phyloP scores from a whole-genome alignment of 2,329 filamentous ascomycete genomes.

The Ophiostoma montium region DNA sequence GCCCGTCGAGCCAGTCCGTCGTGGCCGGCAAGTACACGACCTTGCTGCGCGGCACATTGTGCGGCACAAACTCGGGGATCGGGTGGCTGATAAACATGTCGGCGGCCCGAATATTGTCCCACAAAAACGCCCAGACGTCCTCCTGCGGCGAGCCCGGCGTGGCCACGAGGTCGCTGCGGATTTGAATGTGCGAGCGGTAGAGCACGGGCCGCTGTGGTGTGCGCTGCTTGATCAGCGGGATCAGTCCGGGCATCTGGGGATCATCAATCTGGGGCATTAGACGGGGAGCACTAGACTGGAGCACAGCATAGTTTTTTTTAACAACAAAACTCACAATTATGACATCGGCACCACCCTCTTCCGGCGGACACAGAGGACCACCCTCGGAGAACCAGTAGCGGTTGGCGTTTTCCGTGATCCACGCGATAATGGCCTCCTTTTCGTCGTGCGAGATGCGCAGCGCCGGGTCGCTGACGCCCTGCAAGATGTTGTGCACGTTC shows the following conservation, averaged over 20 bases:
- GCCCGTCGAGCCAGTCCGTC: conserved; percentile 71
- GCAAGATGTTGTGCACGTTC: conserved; percentile 78
- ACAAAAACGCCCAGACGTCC: conserved; percentile 63
- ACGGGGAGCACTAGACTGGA: too few species aligned
- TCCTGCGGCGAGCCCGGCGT: conserved; percentile 50
- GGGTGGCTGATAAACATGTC: conserved; percentile 77
- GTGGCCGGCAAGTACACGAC: conserved; percentile 68
- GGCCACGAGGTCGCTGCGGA: conserved; percentile 58
- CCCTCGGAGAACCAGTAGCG: conserved; percentile 58
- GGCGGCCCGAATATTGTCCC: conserved; percentile 53
- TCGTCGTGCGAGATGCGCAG: conserved; percentile 51
- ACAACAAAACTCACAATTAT: conserved; percentile 37
- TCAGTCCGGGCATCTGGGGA: conserved; percentile 70
- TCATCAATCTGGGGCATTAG: conserved; percentile 65
- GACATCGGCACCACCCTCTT: conserved; percentile 60
- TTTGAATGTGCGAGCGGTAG: conserved; percentile 73
- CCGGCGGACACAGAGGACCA: conserved; percentile 50
- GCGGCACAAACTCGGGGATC: conserved; percentile 60
- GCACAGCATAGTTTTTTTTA: not conserved
- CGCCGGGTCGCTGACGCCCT: conserved; percentile 55
- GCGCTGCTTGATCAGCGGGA: conserved; percentile 56
- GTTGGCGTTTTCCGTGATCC: conserved; percentile 60
- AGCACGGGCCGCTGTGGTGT: conserved; percentile 64
- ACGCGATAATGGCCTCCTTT: conserved; percentile 48
- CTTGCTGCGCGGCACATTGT: conserved; percentile 46